These are phyloP conservation scores for Candida jianshihensis DNA, from an alignment of 805 yeast species.

Conservation along the genomic window DNA sequence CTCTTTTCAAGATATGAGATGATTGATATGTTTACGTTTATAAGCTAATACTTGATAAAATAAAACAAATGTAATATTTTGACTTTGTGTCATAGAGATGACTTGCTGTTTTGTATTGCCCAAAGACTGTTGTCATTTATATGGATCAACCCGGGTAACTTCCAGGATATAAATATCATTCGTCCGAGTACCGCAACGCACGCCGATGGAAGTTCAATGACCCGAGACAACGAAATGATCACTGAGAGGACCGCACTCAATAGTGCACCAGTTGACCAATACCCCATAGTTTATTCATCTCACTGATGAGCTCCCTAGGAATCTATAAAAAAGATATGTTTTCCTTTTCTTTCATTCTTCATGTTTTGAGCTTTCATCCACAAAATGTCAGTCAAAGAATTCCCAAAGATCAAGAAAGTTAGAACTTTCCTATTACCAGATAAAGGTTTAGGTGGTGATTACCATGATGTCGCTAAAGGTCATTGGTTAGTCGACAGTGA, in stretches of 20 bases:
- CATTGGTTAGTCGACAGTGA: conserved; percentile 43
- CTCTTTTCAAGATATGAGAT: conserved; percentile 11
- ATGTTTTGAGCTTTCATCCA: no score
- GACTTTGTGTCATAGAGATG: no score
- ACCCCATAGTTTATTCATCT: background rate
- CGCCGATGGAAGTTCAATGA: background rate
- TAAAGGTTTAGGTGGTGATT: conserved; percentile 44
- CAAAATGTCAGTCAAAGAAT: conserved; percentile 24
- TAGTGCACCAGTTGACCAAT: no score
- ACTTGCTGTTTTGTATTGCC: no score
- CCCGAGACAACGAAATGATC: no score
- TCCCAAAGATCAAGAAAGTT: conserved; percentile 38
- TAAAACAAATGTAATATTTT: no score
- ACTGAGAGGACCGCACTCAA: no score
- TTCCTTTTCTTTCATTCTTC: background rate
- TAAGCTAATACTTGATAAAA: no score
- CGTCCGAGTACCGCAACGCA: no score
- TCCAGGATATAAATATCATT: no score
- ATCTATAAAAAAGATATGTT: background rate
- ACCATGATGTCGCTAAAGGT: conserved; percentile 41
- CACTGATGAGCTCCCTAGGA: background rate
- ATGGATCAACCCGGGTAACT: no score
- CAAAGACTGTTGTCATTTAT: no score
- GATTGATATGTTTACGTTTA: background rate
- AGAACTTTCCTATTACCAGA: conserved; percentile 37